Base-by-base conservation (phyloP, 1,139 yeast species). In the Hyphopichia burtonii region DNA sequence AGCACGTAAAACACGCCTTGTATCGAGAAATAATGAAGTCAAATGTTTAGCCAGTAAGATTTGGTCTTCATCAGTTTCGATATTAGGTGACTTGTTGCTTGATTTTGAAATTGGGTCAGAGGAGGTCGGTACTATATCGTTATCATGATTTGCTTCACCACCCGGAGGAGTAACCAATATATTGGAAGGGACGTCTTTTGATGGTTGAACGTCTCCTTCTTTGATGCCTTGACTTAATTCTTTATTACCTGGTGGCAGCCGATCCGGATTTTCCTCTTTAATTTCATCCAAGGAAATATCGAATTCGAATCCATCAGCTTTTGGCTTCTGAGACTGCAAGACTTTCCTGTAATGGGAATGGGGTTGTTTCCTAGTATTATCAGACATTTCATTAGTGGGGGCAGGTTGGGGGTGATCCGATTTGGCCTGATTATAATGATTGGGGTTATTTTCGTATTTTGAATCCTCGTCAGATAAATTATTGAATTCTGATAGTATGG, bases 41-140 rank as follows among this genome's bases (percentile, higher is more conserved):
- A 78, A 49, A 41, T 75, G 77, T 0, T 69, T 67, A 0, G 73
- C 75, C 41, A 69, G 74, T 42, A 63, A 68, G 20, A 60, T 33
- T 18, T 61, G 56, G 15, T 49, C 54, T 25, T 46, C 48, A 2
- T 20, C 17, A 8, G 22, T 11, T 17, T 17, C 15, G 12, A 18
- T 14, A 2, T 7, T 7, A 8, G 15, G 32, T 30, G 16, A 14
- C 15, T 15, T 14, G 4, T 5, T 11, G 7, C 5, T 27, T 7
- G 31, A 27, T 27, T 11, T 16, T 7, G 16, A 16, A 7, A 7
- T 30, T 30, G 32, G 32, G 14, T 14, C 16, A n/a, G 32, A 30
- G 4, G 4, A 4, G 9, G 18, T 16, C 4, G 32, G 32, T 4
- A 15, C 7, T n/a, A 15, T 16, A 30, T 16, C 32, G 4, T 16